Conservation (phyloP, 345 rosid genomes). For the Linum tenue region DNA sequence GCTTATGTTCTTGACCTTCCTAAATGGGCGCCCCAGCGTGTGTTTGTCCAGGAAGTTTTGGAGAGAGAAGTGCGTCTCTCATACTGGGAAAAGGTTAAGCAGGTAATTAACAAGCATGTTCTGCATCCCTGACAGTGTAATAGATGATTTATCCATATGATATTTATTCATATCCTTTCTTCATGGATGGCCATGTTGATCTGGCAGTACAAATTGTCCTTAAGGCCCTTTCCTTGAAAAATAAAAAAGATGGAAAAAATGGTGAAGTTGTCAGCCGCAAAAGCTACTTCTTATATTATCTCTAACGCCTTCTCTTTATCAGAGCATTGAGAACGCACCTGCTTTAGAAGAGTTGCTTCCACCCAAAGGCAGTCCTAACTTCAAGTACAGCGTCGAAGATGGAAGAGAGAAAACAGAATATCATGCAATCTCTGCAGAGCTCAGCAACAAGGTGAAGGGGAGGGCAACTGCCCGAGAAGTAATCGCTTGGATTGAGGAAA, state of each 20-base stretch:
- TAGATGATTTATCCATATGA: background rate
- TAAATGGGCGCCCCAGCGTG: constrained; percentile 97
- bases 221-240: background rate
- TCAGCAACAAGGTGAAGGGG: constrained; percentile 77
- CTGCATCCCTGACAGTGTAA: background rate
- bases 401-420: constrained; percentile 64
- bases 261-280: background rate
- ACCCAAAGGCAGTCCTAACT: constrained; percentile 65
- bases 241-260: background rate
- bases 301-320: constrained; percentile 5
- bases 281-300: background rate
- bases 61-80: constrained; percentile 96
- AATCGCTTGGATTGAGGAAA: constrained; percentile 76
- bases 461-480: constrained; percentile 74
- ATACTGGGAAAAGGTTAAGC: constrained; percentile 97
- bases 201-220: background rate
- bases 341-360: constrained; percentile 88
- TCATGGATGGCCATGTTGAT: background rate
- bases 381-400: constrained; percentile 50
- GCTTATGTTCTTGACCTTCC: constrained; percentile 90
- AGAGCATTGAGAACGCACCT: constrained; percentile 91
- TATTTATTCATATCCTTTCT: background rate
- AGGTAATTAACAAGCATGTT: constrained; percentile 36
- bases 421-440: constrained; percentile 60
- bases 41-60: constrained; percentile 93